Evolutionary conservation across 352 stramenopile species (phyloP).

Genomic region (Phytophthora foliorum): DNA sequence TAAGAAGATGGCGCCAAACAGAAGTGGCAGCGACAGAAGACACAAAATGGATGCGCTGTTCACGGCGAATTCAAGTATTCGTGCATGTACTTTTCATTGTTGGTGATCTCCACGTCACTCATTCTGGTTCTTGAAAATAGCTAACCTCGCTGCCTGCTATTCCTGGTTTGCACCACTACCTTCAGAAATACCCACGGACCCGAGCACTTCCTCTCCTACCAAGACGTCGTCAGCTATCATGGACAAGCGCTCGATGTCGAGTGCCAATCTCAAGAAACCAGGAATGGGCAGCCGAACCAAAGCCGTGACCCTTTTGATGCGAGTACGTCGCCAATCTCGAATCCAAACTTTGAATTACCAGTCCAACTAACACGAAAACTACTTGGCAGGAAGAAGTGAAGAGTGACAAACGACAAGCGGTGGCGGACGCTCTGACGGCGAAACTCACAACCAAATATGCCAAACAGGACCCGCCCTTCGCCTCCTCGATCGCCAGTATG

Average conservation of each 20-base stretch:
- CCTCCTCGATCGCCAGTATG: constrained; percentile 63
- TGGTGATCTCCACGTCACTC: neutral
- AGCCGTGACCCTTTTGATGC: constrained; percentile 32
- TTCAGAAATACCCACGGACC: constrained; percentile 10
- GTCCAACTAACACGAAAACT: neutral
- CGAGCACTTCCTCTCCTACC: constrained; percentile 6
- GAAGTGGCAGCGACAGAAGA: no score
- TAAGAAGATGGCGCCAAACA: no score
- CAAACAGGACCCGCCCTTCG: constrained; percentile 61
- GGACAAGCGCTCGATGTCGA: constrained; percentile 36
- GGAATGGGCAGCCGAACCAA: constrained; percentile 28
- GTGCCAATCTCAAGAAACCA: constrained; percentile 18
- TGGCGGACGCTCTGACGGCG: constrained; percentile 59
- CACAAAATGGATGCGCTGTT: no score
- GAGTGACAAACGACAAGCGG: constrained; percentile 67
- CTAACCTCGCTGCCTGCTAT: constrained; percentile 6
- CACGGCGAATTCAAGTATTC: neutral
- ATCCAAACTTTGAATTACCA: neutral
- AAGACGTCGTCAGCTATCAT: constrained; percentile 21
- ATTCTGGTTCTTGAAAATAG: constrained; percentile 17
- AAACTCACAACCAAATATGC: constrained; percentile 71
- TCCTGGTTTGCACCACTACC: constrained; percentile 8
- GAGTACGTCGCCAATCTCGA: constrained; percentile 14
- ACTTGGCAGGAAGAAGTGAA: constrained; percentile 59
- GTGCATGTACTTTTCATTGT: no score